These are phyloP conservation scores for Trametes elegans DNA, from an alignment of 768 basidiomycete genomes.

Conservation along the genomic window DNA sequence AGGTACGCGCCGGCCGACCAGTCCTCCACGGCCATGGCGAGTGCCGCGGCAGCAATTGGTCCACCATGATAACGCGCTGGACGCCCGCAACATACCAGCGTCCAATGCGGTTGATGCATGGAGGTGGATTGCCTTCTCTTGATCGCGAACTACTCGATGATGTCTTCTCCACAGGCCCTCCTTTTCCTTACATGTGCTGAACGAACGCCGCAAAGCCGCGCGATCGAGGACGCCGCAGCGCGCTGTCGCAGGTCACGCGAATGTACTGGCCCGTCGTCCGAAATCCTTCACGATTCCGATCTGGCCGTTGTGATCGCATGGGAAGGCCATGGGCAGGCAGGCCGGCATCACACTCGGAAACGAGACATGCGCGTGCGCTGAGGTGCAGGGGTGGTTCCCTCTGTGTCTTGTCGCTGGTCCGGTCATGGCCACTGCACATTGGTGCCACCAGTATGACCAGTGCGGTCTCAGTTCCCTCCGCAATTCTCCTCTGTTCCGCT, in stretches of 20 bases:
- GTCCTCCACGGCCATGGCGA: neutral
- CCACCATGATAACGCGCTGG: neutral
- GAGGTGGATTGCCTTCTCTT: neutral
- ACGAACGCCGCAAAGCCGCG: neutral
- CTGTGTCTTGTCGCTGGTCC: neutral
- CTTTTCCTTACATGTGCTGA: neutral
- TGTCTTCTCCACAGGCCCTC: neutral
- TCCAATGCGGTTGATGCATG: neutral
- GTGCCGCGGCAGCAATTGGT: neutral
- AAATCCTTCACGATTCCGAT: neutral
- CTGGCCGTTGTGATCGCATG: neutral
- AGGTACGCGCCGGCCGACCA: neutral
- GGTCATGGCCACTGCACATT: too few relatives aligned
- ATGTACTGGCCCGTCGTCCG: conserved; percentile 5
- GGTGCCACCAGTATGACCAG: too few relatives aligned
- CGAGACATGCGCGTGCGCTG: neutral
- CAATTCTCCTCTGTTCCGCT: too few relatives aligned
- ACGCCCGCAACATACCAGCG: neutral
- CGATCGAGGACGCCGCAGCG: neutral
- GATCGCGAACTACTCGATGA: neutral
- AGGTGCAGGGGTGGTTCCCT: neutral
- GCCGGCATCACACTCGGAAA: neutral
- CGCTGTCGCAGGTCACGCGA: conserved; percentile 1
- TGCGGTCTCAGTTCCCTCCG: too few relatives aligned
- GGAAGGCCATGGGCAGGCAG: neutral